Conservation (phyloP, 106 monocot species). For the Triglochin maritima region DNA sequence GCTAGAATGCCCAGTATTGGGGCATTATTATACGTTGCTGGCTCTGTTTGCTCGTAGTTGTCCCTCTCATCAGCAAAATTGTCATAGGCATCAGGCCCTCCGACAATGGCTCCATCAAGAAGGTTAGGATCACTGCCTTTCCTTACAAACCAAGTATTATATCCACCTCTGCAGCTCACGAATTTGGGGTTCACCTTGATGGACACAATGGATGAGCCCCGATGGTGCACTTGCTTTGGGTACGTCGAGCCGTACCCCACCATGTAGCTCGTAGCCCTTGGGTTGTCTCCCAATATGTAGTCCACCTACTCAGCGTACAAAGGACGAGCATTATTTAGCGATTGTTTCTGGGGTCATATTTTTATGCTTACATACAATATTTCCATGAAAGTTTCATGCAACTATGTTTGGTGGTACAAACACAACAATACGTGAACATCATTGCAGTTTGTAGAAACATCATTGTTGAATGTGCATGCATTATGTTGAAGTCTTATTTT, state of each 20-base stretch:
- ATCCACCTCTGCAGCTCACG: constrained; percentile 72
- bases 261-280: constrained; percentile 98
- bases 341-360: too few species aligned
- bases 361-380: too few species aligned
- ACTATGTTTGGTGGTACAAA: too few species aligned
- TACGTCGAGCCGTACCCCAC: constrained; percentile 80
- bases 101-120: constrained; percentile 77
- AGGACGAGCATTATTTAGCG: too few species aligned
- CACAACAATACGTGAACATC: too few species aligned
- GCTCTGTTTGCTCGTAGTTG: constrained; percentile 88
- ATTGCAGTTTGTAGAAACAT: too few species aligned
- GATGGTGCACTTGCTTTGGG: constrained; percentile 91
- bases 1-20: constrained; percentile 75
- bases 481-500: too few species aligned
- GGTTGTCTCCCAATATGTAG: constrained; percentile 88
- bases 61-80: constrained; percentile 77
- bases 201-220: constrained; percentile 82
- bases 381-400: too few species aligned
- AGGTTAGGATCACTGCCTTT: constrained; percentile 65
- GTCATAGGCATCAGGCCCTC: constrained; percentile 79
- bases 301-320: constrained; percentile 24
- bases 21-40: constrained; percentile 87
- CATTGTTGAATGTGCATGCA: too few species aligned
- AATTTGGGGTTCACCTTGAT: constrained; percentile 61
- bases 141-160: constrained; percentile 51